Percentiles rank a stretch among this genome's conserved stretches.
These are phyloP conservation scores for Neostapfia colusana DNA, from an alignment of 176 grass and related monocot species.

Conservation along the genomic window DNA sequence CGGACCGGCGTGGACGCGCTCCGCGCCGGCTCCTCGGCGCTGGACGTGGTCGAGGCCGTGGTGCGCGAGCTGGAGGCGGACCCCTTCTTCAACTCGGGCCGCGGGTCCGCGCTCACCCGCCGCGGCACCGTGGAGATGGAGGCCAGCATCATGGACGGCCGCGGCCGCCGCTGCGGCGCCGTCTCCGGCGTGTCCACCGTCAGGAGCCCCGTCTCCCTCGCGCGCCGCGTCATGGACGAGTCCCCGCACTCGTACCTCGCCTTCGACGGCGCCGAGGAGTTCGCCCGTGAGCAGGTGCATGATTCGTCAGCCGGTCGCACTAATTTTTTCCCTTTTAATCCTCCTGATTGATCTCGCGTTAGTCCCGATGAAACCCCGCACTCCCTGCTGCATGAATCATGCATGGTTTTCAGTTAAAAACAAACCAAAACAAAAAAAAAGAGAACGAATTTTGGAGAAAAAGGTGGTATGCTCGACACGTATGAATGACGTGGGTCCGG, in stretches of 20 bases:
- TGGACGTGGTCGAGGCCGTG: slow-evolving; percentile 79
- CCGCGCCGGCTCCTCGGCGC: slow-evolving; percentile 6
- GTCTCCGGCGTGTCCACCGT: slow-evolving; percentile 88
- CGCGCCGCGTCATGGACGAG: slow-evolving; percentile 75
- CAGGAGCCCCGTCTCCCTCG: slow-evolving; percentile 78
- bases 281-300: slow-evolving; percentile 85
- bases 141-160: slow-evolving; percentile 97
- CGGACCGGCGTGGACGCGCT: slow-evolving; percentile 58
- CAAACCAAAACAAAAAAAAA: accelerated
- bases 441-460: not conserved
- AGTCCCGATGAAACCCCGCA: too few species aligned
- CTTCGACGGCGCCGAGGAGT: slow-evolving; percentile 86
- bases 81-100: slow-evolving; percentile 86
- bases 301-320: too few species aligned
- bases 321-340: not conserved
- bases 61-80: slow-evolving; percentile 86
- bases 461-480: not conserved
- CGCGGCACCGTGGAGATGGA: slow-evolving; percentile 95
- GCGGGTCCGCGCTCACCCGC: slow-evolving; percentile 76
- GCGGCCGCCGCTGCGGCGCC: slow-evolving; percentile 73
- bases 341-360: too few species aligned
- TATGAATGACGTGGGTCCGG: not conserved
- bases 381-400: slow-evolving; percentile 4
- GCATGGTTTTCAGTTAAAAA: not conserved
- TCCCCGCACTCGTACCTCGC: slow-evolving; percentile 96